Conservation (phyloP, 768 basidiomycete genomes). For the Suillus spraguei region DNA sequence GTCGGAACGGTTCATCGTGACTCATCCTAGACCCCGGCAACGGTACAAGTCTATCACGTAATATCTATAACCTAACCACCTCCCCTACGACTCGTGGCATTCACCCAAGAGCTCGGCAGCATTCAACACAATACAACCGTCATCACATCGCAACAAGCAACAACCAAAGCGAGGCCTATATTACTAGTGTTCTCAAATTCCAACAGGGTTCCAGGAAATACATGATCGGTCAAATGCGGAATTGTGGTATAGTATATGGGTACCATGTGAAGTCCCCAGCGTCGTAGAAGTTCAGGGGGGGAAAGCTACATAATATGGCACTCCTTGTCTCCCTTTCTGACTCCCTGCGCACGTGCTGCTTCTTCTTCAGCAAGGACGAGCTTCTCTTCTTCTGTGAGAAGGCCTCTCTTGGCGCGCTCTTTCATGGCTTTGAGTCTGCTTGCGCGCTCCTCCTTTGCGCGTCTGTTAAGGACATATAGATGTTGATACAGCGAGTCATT, state of each 20-base stretch:
- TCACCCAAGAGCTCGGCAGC: too few relatives aligned
- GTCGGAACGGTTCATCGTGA: too few relatives aligned
- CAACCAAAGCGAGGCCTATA: neutral
- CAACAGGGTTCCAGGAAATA: neutral
- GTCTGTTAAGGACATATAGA: constrained; percentile 42
- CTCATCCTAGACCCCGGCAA: too few relatives aligned
- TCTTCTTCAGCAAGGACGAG: neutral
- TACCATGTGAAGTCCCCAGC: neutral
- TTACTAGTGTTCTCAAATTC: neutral
- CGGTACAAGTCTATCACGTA: too few relatives aligned
- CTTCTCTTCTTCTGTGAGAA: constrained; percentile 8
- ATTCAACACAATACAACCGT: too few relatives aligned
- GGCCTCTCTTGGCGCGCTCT: constrained; percentile 2
- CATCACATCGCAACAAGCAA: neutral
- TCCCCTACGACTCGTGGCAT: too few relatives aligned
- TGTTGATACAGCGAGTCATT: constrained; percentile 24
- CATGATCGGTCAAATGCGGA: neutral
- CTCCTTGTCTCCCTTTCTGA: constrained; percentile 16
- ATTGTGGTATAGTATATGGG: neutral
- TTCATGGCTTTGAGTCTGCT: constrained; percentile 47
- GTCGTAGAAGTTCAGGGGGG: neutral
- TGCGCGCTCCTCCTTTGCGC: constrained; percentile 74
- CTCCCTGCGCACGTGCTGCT: neutral
- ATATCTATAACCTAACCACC: too few relatives aligned
- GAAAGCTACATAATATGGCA: neutral